Evolutionary conservation across 108 stramenopile genomes (phyloP).

Genomic region (Cyclotella sp.): DNA sequence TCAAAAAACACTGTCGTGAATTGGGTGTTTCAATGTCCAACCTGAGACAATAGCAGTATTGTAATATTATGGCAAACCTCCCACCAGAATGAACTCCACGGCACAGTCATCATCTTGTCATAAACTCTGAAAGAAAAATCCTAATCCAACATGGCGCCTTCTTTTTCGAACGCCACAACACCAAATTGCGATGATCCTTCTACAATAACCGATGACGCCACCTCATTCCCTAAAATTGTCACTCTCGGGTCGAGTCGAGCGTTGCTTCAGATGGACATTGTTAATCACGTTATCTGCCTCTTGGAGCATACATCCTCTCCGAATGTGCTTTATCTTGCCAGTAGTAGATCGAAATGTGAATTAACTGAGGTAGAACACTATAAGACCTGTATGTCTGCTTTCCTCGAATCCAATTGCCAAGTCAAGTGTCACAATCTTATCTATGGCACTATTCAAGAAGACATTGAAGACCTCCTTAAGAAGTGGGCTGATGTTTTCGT

Average conservation of each 20-base stretch:
- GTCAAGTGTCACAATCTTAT: conserved; percentile 6
- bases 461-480: neutral
- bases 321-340: conserved; percentile 11
- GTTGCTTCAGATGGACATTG: neutral
- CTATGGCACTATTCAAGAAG: neutral
- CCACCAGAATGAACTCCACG: too few species aligned
- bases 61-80: too few species aligned
- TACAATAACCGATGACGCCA: neutral
- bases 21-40: too few species aligned
- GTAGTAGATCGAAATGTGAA: neutral
- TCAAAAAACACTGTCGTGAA: too few species aligned
- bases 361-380: neutral
- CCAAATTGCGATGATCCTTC: neutral
- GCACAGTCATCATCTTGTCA: too few species aligned
- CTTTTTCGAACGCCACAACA: too few species aligned
- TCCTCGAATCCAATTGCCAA: neutral
- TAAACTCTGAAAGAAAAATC: too few species aligned
- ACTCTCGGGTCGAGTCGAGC: conserved; percentile 1
- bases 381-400: neutral
- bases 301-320: neutral
- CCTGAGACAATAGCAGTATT: too few species aligned
- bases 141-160: too few species aligned
- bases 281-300: neutral
- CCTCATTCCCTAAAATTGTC: conserved; percentile 1
- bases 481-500: conserved; percentile 2